These are phyloP conservation scores for Penicillium crystallinum DNA, from an alignment of 495 filamentous ascomycete species.

Conservation along the genomic window DNA sequence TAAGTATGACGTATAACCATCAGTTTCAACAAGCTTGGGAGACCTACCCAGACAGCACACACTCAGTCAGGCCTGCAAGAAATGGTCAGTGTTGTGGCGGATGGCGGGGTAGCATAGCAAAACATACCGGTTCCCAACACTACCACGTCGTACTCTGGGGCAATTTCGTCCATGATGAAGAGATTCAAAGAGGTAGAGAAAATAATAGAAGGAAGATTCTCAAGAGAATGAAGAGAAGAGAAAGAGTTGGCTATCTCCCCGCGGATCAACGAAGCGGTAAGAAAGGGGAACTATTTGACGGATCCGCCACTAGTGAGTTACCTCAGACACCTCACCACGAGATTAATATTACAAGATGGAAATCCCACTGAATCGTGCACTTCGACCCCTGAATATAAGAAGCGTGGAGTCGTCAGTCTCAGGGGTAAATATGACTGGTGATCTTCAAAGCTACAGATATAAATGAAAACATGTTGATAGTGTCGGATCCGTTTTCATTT, in stretches of 20 bases:
- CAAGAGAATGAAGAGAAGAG: constrained; percentile 13
- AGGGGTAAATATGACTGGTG: not conserved
- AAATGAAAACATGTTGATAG: not conserved
- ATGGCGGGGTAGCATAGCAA: constrained; percentile 42
- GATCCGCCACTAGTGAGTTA: constrained; percentile 29
- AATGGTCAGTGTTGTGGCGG: constrained; percentile 26
- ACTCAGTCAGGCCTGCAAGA: constrained; percentile 84
- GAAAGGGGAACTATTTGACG: constrained; percentile 28
- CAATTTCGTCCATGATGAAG: constrained; percentile 85
- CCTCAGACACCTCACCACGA: constrained; percentile 2
- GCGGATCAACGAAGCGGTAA: constrained; percentile 33
- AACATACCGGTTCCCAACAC: constrained; percentile 90
- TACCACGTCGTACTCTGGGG: constrained; percentile 94
- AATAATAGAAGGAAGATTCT: constrained; percentile 5
- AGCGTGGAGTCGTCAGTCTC: not conserved
- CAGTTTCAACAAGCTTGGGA: not conserved
- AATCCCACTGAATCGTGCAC: not conserved
- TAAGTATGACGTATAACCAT: constrained; percentile 1
- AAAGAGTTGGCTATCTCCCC: constrained; percentile 22
- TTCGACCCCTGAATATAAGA: not conserved
- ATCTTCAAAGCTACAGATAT: not conserved
- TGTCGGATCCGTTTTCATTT: not conserved
- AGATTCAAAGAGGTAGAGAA: constrained; percentile 4
- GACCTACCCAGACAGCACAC: constrained; percentile 88
- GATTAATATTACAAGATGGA: not conserved